phyloP scores from a whole-genome alignment of 805 yeast species.

The Spathaspora passalidarum region DNA sequence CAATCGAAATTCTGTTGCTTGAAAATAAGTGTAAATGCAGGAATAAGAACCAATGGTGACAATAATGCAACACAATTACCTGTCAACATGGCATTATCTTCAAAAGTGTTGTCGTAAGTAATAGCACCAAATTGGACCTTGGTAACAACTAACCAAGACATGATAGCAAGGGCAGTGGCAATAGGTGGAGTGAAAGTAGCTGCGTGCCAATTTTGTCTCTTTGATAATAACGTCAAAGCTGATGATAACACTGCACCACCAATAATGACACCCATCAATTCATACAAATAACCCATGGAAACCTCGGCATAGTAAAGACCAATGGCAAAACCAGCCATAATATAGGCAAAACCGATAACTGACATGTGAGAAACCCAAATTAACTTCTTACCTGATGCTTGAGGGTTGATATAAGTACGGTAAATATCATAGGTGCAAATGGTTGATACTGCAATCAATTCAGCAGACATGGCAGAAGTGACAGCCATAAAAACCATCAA shows the following conservation, averaged over 20 bases:
- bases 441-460: slow-evolving; percentile 83
- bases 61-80: slow-evolving; percentile 84
- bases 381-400: slow-evolving; percentile 70
- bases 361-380: slow-evolving; percentile 66
- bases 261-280: slow-evolving; percentile 85
- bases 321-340: slow-evolving; percentile 79
- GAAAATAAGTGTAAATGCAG: slow-evolving; percentile 60
- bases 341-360: slow-evolving; percentile 54
- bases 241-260: slow-evolving; percentile 85
- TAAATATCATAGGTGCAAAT: slow-evolving; percentile 83
- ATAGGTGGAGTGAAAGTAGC: slow-evolving; percentile 75
- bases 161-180: slow-evolving; percentile 71
- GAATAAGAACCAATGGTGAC: slow-evolving; percentile 66
- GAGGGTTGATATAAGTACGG: slow-evolving; percentile 75
- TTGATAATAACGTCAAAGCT: slow-evolving; percentile 61
- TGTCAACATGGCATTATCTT: slow-evolving; percentile 83
- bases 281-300: slow-evolving; percentile 83
- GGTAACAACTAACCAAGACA: slow-evolving; percentile 48
- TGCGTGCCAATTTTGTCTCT: slow-evolving; percentile 62
- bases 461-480: slow-evolving; percentile 90
- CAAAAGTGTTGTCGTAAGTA: slow-evolving; percentile 55
- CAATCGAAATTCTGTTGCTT: slow-evolving; percentile 77
- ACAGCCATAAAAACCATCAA: slow-evolving; percentile 87
- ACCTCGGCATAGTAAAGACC: slow-evolving; percentile 81
- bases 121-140: slow-evolving; percentile 31